phyloP scores from a whole-genome alignment of 257 asterid species.

The Lavandula angustifolia region DNA sequence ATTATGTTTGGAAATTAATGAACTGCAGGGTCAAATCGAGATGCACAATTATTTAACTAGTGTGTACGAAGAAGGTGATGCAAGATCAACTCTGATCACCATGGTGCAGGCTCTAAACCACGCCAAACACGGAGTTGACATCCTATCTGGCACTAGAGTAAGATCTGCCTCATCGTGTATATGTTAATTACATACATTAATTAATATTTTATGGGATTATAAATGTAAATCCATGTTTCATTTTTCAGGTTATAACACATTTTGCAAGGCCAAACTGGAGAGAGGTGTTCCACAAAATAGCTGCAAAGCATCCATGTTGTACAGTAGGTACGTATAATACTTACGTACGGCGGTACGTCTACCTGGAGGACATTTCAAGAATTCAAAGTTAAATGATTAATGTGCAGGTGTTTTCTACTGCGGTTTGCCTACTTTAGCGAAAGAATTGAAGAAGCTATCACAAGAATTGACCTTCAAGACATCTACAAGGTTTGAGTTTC shows the following conservation, averaged over 20 bases:
- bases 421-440: slow-evolving; percentile 75
- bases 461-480: slow-evolving; percentile 72
- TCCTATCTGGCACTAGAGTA: slow-evolving; percentile 93
- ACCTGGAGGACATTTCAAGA: too few species aligned
- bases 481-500: slow-evolving; percentile 77
- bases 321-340: slow-evolving; percentile 94
- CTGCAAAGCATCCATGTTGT: slow-evolving; percentile 74
- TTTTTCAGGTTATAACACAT: slow-evolving; percentile 74
- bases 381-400: not conserved
- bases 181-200: too few species aligned
- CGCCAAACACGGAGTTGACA: slow-evolving; percentile 93
- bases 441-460: slow-evolving; percentile 71
- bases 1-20: too few species aligned
- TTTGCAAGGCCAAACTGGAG: slow-evolving; percentile 68
- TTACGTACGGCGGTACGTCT: too few species aligned
- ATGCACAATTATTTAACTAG: slow-evolving; percentile 94
- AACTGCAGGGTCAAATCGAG: slow-evolving; percentile 90
- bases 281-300: slow-evolving; percentile 79
- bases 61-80: slow-evolving; percentile 95
- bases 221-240: slow-evolving; percentile 41
- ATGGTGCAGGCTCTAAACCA: slow-evolving; percentile 97
- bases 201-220: too few species aligned
- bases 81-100: slow-evolving; percentile 89
- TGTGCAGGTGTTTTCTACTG: slow-evolving; percentile 78
- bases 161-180: slow-evolving; percentile 10